phyloP scores from a whole-genome alignment of 2,329 filamentous ascomycete species.

The Pseudogymnoascus sp. region DNA sequence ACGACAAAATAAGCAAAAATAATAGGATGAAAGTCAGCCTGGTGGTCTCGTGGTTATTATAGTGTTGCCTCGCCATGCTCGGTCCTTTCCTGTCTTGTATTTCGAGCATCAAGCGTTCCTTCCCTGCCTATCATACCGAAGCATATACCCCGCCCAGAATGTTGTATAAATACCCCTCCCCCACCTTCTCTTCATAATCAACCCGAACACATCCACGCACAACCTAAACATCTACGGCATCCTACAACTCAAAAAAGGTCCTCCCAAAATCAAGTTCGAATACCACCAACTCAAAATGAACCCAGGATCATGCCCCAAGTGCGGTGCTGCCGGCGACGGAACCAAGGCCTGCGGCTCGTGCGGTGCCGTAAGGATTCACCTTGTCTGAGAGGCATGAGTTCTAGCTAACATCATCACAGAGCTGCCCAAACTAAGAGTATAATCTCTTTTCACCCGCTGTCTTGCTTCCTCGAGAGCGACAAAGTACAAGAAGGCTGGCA shows the following conservation, averaged over 20 bases:
- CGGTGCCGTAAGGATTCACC: background rate
- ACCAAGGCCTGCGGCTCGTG: constrained; percentile 6
- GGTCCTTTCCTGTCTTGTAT: background rate
- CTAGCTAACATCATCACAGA: background rate
- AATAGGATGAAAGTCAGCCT: background rate
- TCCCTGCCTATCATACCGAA: constrained; percentile 5
- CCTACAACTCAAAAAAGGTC: background rate
- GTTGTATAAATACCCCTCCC: background rate
- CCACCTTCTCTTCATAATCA: background rate
- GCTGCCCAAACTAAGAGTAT: constrained; percentile 8
- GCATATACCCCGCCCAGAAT: constrained; percentile 3
- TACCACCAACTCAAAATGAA: constrained; percentile 6
- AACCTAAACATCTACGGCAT: background rate
- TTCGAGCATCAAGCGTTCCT: background rate
- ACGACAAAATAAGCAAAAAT: constrained; percentile 6
- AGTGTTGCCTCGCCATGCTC: background rate
- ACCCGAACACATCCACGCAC: background rate
- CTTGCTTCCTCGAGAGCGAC: background rate
- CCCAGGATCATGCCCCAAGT: constrained; percentile 3
- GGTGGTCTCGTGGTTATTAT: constrained; percentile 4
- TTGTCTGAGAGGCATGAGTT: background rate
- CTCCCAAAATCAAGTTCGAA: background rate
- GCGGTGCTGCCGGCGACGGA: constrained; percentile 1
- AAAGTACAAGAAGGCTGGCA: constrained; percentile 27
- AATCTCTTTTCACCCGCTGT: background rate